Evolutionary conservation across 495 filamentous ascomycete species (phyloP).

Genomic region (Xylaria sp.): DNA sequence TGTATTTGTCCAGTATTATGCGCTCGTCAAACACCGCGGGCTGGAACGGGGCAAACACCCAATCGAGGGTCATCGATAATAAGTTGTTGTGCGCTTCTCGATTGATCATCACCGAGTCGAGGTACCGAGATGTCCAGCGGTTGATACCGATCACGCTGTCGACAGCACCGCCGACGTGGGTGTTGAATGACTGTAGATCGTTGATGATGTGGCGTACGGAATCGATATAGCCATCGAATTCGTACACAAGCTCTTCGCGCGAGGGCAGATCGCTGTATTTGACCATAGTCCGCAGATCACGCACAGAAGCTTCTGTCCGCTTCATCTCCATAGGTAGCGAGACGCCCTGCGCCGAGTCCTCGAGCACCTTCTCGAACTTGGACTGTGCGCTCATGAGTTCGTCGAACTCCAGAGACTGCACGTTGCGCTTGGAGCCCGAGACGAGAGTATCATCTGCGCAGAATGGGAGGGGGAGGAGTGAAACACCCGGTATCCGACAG

Average conservation of each 20-base stretch:
- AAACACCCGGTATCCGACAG: slow-evolving; percentile 68
- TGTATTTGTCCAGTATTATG: slow-evolving; percentile 64
- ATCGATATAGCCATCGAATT: slow-evolving; percentile 72
- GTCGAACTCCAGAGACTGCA: slow-evolving; percentile 64
- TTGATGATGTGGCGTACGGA: slow-evolving; percentile 60
- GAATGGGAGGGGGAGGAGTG: slow-evolving; percentile 64
- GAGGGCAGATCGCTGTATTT: slow-evolving; percentile 49
- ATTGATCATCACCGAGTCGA: slow-evolving; percentile 61
- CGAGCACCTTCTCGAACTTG: slow-evolving; percentile 69
- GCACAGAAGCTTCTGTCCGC: slow-evolving; percentile 71
- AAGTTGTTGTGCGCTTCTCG: slow-evolving; percentile 38
- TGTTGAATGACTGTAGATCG: slow-evolving; percentile 71
- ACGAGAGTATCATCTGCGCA: slow-evolving; percentile 49
- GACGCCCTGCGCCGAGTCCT: slow-evolving; percentile 63
- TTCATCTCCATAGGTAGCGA: slow-evolving; percentile 73
- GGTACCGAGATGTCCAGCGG: slow-evolving; percentile 68
- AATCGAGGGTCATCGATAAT: slow-evolving; percentile 42
- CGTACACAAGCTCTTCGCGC: slow-evolving; percentile 68
- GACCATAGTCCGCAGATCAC: slow-evolving; percentile 74
- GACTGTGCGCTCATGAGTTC: slow-evolving; percentile 70
- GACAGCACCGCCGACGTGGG: slow-evolving; percentile 69
- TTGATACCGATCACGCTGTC: slow-evolving; percentile 70
- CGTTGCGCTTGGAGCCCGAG: slow-evolving; percentile 24
- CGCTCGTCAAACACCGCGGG: slow-evolving; percentile 59
- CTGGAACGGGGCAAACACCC: slow-evolving; percentile 64